phyloP scores from a whole-genome alignment of 148 eudicot genomes.

The Bassia scoparia region DNA sequence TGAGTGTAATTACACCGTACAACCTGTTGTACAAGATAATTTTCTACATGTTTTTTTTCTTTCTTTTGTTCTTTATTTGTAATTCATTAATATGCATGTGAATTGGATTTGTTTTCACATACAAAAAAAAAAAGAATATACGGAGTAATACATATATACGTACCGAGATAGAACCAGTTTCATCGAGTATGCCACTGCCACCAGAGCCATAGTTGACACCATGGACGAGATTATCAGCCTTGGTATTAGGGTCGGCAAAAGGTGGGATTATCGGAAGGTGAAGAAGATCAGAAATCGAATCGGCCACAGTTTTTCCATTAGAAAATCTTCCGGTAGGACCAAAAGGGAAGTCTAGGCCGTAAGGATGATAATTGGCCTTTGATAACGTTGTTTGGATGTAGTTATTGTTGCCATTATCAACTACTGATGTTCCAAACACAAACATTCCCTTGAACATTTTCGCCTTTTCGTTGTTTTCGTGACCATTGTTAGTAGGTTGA shows the following conservation, averaged over 20 bases:
- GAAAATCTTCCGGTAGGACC: slow-evolving; percentile 32
- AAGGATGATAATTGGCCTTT: slow-evolving; percentile 33
- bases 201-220: slow-evolving; percentile 43
- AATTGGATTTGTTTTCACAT: no score
- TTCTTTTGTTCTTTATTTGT: no score
- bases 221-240: neutral
- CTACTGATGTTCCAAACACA: slow-evolving; percentile 35
- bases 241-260: slow-evolving; percentile 23
- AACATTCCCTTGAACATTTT: slow-evolving; percentile 29
- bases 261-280: slow-evolving; percentile 28
- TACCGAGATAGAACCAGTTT: slow-evolving; percentile 30
- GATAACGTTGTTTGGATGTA: neutral
- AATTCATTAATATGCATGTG: no score
- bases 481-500: neutral
- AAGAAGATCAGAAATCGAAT: slow-evolving; percentile 22
- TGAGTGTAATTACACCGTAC: no score
- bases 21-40: no score
- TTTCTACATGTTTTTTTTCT: no score
- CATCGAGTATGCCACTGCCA: slow-evolving; percentile 37
- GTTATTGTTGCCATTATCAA: slow-evolving; percentile 43
- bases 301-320: slow-evolving; percentile 34
- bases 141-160: no score
- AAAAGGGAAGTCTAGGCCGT: slow-evolving; percentile 29
- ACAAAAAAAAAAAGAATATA: neutral
- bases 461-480: neutral